These are phyloP conservation scores for Incumbomyces lentus DNA, from an alignment of 2,329 filamentous ascomycete genomes.

Conservation along the genomic window DNA sequence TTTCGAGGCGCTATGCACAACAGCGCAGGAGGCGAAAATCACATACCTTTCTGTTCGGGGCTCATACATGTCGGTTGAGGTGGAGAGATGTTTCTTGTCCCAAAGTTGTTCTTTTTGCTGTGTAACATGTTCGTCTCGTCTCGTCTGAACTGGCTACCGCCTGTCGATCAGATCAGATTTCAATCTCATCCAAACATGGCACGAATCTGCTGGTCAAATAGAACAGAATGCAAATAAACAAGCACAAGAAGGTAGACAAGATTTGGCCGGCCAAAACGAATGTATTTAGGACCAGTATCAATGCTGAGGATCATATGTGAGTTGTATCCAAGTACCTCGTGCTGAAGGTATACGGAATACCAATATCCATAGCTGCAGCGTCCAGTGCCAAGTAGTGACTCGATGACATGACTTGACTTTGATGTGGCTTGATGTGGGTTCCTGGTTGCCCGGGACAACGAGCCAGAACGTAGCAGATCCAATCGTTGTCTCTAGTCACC, in stretches of 20 bases:
- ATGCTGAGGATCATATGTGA: no score
- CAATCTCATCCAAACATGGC: not conserved
- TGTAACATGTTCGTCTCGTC: conserved; percentile 27
- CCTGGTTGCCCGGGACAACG: conserved; percentile 3
- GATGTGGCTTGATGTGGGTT: not conserved
- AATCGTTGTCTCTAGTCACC: no score
- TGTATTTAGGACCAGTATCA: no score
- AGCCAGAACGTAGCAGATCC: not conserved
- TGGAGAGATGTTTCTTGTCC: conserved; percentile 36
- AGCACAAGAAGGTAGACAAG: no score
- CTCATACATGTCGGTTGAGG: conserved; percentile 38
- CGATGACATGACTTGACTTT: no score
- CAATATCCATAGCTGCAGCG: not conserved
- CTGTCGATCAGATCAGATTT: not conserved
- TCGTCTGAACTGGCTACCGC: not conserved
- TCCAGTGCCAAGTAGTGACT: not conserved
- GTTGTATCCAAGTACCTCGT: no score
- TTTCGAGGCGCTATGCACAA: conserved; percentile 8
- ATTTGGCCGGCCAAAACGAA: no score
- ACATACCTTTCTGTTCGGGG: conserved; percentile 37
- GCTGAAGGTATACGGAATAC: no score
- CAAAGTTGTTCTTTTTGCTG: conserved; percentile 25
- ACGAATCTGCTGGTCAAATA: not conserved
- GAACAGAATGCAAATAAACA: no score
- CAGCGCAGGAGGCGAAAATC: no score